These are phyloP conservation scores for Aspergillus vadensis DNA, from an alignment of 2,329 filamentous ascomycete genomes.

Conservation along the genomic window DNA sequence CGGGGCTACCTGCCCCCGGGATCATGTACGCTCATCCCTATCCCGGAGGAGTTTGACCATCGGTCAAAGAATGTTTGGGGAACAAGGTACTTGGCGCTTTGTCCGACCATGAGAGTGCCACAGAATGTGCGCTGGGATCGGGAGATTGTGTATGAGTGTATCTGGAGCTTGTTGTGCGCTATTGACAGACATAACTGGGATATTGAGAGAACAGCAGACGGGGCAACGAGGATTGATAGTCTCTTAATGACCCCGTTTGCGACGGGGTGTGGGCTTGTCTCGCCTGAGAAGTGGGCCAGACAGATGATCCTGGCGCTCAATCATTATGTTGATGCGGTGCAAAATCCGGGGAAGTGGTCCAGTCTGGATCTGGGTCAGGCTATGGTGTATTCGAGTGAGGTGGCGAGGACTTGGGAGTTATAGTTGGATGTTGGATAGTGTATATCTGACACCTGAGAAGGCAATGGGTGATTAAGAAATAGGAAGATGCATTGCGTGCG, in stretches of 20 bases:
- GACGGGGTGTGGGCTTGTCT: constrained; percentile 52
- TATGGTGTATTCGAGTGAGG: constrained; percentile 25
- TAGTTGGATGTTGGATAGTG: neutral
- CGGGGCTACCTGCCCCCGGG: constrained; percentile 56
- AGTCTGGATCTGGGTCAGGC: constrained; percentile 41
- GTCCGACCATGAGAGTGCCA: constrained; percentile 57
- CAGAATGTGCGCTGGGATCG: constrained; percentile 50
- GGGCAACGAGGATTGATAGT: constrained; percentile 39
- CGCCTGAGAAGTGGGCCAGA: constrained; percentile 51
- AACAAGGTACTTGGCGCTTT: constrained; percentile 51
- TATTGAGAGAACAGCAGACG: constrained; percentile 2
- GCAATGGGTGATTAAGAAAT: too few species aligned
- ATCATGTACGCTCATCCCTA: constrained; percentile 51
- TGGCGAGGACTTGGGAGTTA: constrained; percentile 30
- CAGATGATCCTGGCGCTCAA: constrained; percentile 56
- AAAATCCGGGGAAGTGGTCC: constrained; percentile 49
- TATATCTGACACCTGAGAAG: too few species aligned
- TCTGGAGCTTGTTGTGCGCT: constrained; percentile 55
- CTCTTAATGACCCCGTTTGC: constrained; percentile 57
- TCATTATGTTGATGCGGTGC: constrained; percentile 53
- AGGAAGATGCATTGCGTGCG: too few species aligned
- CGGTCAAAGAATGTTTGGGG: constrained; percentile 43
- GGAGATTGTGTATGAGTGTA: constrained; percentile 57
- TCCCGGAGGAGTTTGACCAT: constrained; percentile 44
- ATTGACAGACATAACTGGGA: constrained; percentile 52